Evolutionary conservation across 2,329 filamentous ascomycete species (phyloP).

Genomic region (Aaosphaeria arxii): DNA sequence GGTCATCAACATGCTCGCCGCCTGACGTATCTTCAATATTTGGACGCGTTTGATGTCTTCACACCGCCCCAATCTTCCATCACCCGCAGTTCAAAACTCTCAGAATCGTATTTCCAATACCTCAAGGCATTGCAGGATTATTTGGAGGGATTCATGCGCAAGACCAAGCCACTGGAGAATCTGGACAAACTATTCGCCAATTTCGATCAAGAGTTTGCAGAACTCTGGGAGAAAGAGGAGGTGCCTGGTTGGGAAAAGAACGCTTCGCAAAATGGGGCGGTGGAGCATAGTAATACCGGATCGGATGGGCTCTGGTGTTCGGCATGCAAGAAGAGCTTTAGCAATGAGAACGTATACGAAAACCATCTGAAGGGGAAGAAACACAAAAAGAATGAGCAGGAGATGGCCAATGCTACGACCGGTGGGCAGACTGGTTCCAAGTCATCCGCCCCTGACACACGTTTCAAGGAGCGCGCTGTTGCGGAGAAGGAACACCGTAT

Average conservation of each 20-base stretch:
- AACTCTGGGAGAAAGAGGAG: conserved; percentile 75
- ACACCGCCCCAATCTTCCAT: conserved; percentile 69
- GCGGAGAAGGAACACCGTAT: conserved; percentile 86
- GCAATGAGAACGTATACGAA: conserved; percentile 92
- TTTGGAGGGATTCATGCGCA: conserved; percentile 81
- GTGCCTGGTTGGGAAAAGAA: conserved; percentile 73
- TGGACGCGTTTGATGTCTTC: conserved; percentile 88
- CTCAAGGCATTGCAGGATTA: conserved; percentile 77
- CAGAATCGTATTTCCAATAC: conserved; percentile 89
- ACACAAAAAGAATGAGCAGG: conserved; percentile 72
- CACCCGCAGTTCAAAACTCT: conserved; percentile 80
- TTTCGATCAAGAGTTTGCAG: conserved; percentile 82
- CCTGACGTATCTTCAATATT: conserved; percentile 85
- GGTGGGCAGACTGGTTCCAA: conserved; percentile 10
- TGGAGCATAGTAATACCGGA: conserved; percentile 45
- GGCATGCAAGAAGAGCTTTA: conserved; percentile 92
- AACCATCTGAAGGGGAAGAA: conserved; percentile 88
- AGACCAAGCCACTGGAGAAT: conserved; percentile 82
- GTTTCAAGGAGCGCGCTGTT: conserved; percentile 81
- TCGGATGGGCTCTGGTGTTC: conserved; percentile 80
- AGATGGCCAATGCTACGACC: conserved; percentile 6
- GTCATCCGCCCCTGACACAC: conserved; percentile 6
- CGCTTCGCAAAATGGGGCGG: conserved; percentile 33
- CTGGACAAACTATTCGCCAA: conserved; percentile 71
- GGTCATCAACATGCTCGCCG: conserved; percentile 66